Evolutionary conservation across 2,329 filamentous ascomycete species (phyloP), one percentile per base, ranked within the genome.

Genomic region (Dothideomycetidae sp.): DNA sequence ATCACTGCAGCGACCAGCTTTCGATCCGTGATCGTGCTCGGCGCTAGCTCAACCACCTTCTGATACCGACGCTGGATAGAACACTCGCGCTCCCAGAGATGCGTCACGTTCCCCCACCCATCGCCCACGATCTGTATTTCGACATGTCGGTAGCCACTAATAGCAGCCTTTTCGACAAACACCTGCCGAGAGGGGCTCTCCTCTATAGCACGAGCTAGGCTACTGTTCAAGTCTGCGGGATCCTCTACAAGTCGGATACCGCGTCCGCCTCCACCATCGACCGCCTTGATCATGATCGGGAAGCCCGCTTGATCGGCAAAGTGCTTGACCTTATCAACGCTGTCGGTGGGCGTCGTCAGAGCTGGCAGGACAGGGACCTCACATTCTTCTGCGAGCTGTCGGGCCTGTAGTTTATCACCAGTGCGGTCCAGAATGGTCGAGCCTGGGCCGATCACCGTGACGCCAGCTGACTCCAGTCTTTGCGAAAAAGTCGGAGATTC

Each of bases 261-360:
- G 11, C 71, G 55, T 0, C 73, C 73, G 2, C 72, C 73, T 10
- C 73, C 73, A 2, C 72, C 72, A 50, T 75, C 73, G 3, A 75
- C 68, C n/a, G 73, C 73, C 48, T 78, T 78, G 31, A 77, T 57
- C 67, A 75, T 73, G 30, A 75, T 58, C 1, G 71, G 71, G 31
- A 66, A 67, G 1, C 68, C 67, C 10, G 62, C 56, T 14, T 55
- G 33, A 2, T 50, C 66, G 53, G 81, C 85, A 48, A 86, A 86
- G 0, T 37, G 30, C 3, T 53, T 50, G 3, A 71, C 61, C 4
- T 63, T 56, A 16, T 59, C 53, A 1, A 65, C 45, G 11, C 51
- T 52, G 5, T 52, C 55, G 0, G 67, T 70, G 1, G 68, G 58
- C 1, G 48, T 53, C 3, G 49, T 52, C 39, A 71, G 55, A 3